A percentile compares a stretch with the other conserved stretches of the same genome.
Evolutionary conservation across 139 green algal species (phyloP).

Genomic region (Tetraselmis chui): DNA sequence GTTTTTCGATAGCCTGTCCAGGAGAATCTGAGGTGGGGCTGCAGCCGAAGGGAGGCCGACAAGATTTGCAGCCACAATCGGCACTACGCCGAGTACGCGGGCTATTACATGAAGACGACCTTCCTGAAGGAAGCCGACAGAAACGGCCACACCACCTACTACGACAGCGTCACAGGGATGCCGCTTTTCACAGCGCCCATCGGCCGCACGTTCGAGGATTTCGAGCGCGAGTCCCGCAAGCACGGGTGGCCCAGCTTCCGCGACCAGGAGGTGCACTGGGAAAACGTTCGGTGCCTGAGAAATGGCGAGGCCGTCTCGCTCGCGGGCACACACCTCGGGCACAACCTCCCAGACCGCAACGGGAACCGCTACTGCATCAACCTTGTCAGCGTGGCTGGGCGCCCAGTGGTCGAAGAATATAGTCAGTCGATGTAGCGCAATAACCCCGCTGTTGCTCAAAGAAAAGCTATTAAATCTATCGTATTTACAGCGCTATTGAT

Average conservation of each 20-base stretch:
- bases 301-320: conserved; percentile 25
- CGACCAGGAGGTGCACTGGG: conserved; percentile 28
- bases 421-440: no score
- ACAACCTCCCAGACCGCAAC: conserved; percentile 29
- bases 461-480: no score
- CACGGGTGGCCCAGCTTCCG: conserved; percentile 37
- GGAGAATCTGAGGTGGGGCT: conserved; percentile 16
- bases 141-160: conserved; percentile 6
- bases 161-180: conserved; percentile 27
- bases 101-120: conserved; percentile 22
- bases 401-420: not conserved
- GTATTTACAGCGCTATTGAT: no score
- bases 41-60: conserved; percentile 12
- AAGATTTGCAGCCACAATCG: conserved; percentile 26
- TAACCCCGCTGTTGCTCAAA: no score
- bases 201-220: conserved; percentile 22
- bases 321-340: conserved; percentile 26
- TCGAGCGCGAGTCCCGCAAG: conserved; percentile 17
- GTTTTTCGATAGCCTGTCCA: no score
- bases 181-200: conserved; percentile 27
- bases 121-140: conserved; percentile 20
- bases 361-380: conserved; percentile 40
- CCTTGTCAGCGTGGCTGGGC: conserved; percentile 19
- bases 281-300: conserved; percentile 22
- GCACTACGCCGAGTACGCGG: conserved; percentile 2